Evolutionary conservation across 345 rosid genomes (phyloP), one percentile per base, ranked within the genome.

Genomic region (Adansonia digitata): DNA sequence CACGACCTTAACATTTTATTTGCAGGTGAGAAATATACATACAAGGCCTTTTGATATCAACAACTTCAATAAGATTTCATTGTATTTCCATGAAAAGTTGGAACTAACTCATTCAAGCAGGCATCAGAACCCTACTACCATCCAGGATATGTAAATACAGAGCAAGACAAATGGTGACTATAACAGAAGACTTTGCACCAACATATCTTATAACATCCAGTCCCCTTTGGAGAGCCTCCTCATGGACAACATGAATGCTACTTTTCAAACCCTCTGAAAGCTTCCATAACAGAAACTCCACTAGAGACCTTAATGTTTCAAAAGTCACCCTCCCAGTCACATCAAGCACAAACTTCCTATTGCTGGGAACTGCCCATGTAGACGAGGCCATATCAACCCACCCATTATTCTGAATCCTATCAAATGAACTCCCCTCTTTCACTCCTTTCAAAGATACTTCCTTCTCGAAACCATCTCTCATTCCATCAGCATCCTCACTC

Each of bases 311-410:
- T 24, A 90, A 43, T 0, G 93, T 88, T 71, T 87, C 94, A 52
- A 91, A 77, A 2, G 99, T 91, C 65, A 93, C 98, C 83, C 94
- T 88, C 75, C 98, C 94, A 5, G 98, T 93, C 78, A 93, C 88
- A 78, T 95, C 96, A 51, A 93, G 87, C 88, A 90, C 86, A 84
- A 93, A 88, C 83, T 72, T 87, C 74, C 88, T 81, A 74, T 95
- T 95, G 70, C 88, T 83, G 0, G 99, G 98, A 74, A 85, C 88
- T 1, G 95, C 82, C 81, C 90, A 76, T 22, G 91, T 86, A 6
- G 90, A 80, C 4, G 90, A 82, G 60, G 90, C 84, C 77, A 74
- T 73, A 7, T 76, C 82, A 7, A 79, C 79, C 92, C 92, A 91
- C 29, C 89, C 90, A 24, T 75, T 75, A 64, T 63, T 79, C 61